A percentile compares a stretch with the other conserved stretches of the same genome.
Conservation (phyloP, 2,329 filamentous ascomycete genomes). For the Beauveria sp. region DNA sequence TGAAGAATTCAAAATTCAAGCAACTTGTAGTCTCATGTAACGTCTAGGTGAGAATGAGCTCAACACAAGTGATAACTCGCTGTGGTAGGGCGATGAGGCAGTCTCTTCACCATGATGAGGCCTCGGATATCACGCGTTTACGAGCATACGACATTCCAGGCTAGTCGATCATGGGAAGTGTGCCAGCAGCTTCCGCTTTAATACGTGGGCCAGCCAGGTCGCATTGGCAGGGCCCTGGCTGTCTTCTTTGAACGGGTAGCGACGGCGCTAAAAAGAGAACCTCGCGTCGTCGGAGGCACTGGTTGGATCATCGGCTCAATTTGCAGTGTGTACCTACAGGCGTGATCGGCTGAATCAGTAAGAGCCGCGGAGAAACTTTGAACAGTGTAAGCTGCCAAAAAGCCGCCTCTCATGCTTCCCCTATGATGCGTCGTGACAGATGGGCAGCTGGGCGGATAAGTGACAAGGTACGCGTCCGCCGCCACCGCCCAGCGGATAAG, state of each 20-base stretch:
- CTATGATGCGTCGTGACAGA: no score
- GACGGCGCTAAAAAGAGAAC: background rate
- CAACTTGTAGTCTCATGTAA: no score
- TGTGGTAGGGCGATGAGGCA: background rate
- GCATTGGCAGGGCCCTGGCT: background rate
- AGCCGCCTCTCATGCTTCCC: background rate
- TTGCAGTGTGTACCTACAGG: background rate
- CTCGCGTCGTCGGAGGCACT: background rate
- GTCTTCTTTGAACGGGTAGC: background rate
- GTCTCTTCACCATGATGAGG: background rate
- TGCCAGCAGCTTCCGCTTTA: background rate
- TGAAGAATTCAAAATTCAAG: background rate
- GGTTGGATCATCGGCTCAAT: background rate
- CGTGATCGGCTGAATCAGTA: background rate
- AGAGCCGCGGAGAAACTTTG: background rate
- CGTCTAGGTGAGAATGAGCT: no score
- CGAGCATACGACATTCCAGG: slow-evolving; percentile 1
- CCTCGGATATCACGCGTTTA: background rate
- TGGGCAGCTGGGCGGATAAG: background rate
- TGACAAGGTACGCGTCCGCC: background rate
- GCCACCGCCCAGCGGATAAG: background rate
- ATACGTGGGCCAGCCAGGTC: background rate
- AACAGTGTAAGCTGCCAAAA: background rate
- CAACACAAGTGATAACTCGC: background rate
- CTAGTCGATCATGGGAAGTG: background rate